phyloP scores from a whole-genome alignment of 495 filamentous ascomycete species.

The Podospora appendiculata region DNA sequence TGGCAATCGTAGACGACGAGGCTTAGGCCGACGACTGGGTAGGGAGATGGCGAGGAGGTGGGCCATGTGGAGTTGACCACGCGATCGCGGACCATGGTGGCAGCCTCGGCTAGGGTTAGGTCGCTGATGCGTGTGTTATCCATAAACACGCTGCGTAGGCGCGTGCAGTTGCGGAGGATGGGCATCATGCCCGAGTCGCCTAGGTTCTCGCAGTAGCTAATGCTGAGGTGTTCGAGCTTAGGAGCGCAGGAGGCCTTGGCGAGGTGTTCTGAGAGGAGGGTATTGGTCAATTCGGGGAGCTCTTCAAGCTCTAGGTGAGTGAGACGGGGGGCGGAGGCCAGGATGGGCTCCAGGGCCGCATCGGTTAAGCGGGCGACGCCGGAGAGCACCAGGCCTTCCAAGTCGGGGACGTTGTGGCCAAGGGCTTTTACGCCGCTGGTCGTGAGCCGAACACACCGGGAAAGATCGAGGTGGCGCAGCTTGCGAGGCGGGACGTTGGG shows the following conservation, averaged over 20 bases:
- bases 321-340: slow-evolving; percentile 66
- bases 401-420: slow-evolving; percentile 63
- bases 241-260: slow-evolving; percentile 66
- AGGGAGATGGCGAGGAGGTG: slow-evolving; percentile 1
- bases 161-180: slow-evolving; percentile 65
- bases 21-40: slow-evolving; percentile 50
- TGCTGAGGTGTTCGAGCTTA: slow-evolving; percentile 67
- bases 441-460: slow-evolving; percentile 66
- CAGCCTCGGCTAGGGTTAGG: slow-evolving; percentile 79
- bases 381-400: slow-evolving; percentile 75
- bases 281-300: slow-evolving; percentile 67
- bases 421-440: slow-evolving; percentile 60
- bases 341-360: slow-evolving; percentile 58
- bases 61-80: slow-evolving; percentile 13
- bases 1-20: slow-evolving; percentile 88
- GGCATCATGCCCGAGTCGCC: slow-evolving; percentile 81
- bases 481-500: slow-evolving; percentile 70
- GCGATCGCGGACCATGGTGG: slow-evolving; percentile 62
- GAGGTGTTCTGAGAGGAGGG: slow-evolving; percentile 57
- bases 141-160: slow-evolving; percentile 68
- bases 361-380: slow-evolving; percentile 68
- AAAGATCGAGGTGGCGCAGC: slow-evolving; percentile 78
- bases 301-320: slow-evolving; percentile 91
- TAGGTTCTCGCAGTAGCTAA: slow-evolving; percentile 82
- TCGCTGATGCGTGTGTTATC: slow-evolving; percentile 92